Evolutionary conservation across 306 rosid species (phyloP), one percentile per base, ranked within the genome.

Genomic region (Morella rubra): DNA sequence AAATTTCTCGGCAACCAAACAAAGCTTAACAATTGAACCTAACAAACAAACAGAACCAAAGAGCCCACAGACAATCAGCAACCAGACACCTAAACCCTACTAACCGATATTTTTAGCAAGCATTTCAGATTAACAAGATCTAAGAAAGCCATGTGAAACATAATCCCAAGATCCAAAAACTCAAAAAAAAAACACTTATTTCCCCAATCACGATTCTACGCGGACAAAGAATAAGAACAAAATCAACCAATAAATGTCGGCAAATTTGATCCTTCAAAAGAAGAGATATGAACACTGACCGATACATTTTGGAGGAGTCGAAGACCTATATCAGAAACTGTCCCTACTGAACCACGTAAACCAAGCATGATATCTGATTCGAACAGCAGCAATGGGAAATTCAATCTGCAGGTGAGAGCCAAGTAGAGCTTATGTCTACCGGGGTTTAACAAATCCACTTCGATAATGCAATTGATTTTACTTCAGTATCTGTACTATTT

Each of bases 231-330:
- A 51, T 13, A 64, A 52, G 6, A 20, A 7, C 55, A 18, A 60
- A 27, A 58, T 19, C 16, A 46, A 50, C 14, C 24, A n/a, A 61
- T 18, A 44, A 11, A 78, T 6, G 16, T 16, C 24, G 32, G 32
- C 24, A 42, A 77, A 77, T 13, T 13, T 14, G 65, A 46, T 8
- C 12, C 4, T 32, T 10, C 15, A 9, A 71, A 5, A 61, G 16
- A 65, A 27, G 22, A n/a, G 50, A 18, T 44, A 47, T 7, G 67
- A 46, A 66, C 52, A 83, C 84, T 82, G 42, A 89, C 93, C 11
- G 84, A 59, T 45, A 89, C 72, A 64, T 75, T 81, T 82, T 78
- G 87, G 12, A 85, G 85, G 65, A 89, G 82, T 68, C 77, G 78
- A 64, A 42, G 81, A 75, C 82, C 76, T 16, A 78, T 42, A 15